Base-by-base conservation (phyloP, 2,329 filamentous ascomycete species). In the Calonectria henricotiae region DNA sequence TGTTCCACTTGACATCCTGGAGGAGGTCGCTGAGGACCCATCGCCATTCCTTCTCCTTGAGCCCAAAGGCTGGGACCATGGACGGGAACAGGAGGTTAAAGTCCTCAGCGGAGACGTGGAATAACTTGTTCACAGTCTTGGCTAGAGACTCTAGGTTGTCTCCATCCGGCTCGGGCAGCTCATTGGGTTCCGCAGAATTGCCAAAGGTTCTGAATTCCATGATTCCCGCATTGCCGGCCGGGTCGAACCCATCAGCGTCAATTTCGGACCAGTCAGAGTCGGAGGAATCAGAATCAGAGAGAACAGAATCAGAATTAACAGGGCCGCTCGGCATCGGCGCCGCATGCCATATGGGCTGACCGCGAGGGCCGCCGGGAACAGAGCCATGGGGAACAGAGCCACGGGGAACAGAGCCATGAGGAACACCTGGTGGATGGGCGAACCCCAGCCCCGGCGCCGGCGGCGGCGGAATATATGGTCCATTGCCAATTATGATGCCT, bases 1-100 rank as follows among this genome's bases (percentile, higher is more conserved):
- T 51, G 30, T 63, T 64, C 60, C 60, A 68, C 23, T 64, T 41
- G 41, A 60, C 30, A 17, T 68, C 61, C 13, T 32, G 17, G 15
- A 68, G 61, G 7, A 37, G 15, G 30, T 68, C 66, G 30, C 49
- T 64, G 11, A 68, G 66, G 30, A 68, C 37, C 60, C 61, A 68
- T 23, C 49, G 32, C 66, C 66, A 68, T 20, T 51, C 41, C 23
- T 64, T 64, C 1, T 43, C 51, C 41, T 44, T 37, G 20, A 68
- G 49, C 2, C 49, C 60, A 60, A 64, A 68, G 1, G 66, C 66
- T 1, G 66, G 66, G 8, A 68, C 35, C 1, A 63, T 27, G 20
- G 66, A 61, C 2, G 66, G 66, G 49, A 47, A 68, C 3, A 64
- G 61, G 4, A 68, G 60, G 9, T 41, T 7, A 15, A 63, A 58